A percentile compares a stretch with the other conserved stretches of the same genome.
Conservation (phyloP, 805 yeast species). For the Wickerhamomyces ciferrii region DNA sequence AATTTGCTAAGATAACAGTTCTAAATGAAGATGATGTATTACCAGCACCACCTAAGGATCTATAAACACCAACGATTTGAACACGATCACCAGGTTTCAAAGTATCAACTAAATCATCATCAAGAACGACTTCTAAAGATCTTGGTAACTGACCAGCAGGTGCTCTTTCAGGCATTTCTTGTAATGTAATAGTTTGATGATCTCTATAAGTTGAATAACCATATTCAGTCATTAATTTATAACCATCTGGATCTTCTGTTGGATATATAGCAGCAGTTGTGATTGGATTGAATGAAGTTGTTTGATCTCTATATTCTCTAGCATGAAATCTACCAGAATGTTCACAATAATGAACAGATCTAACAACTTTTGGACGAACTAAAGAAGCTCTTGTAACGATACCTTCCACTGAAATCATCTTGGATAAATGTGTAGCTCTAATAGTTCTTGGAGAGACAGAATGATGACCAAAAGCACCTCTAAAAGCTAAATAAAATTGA, state of each 20-base stretch:
- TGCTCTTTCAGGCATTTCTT: conserved; percentile 96
- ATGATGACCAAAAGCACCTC: conserved; percentile 89
- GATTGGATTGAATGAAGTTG: conserved; percentile 83
- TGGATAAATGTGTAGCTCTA: conserved; percentile 69
- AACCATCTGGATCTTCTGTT: conserved; percentile 87
- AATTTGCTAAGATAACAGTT: conserved; percentile 83
- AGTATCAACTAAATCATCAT: conserved; percentile 88
- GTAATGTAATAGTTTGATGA: conserved; percentile 89
- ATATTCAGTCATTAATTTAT: conserved; percentile 83
- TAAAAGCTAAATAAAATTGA: conserved; percentile 71
- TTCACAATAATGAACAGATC: conserved; percentile 92
- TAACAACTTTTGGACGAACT: conserved; percentile 85
- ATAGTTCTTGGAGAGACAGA: conserved; percentile 85
- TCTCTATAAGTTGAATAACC: conserved; percentile 91
- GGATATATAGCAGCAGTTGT: conserved; percentile 85
- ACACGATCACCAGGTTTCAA: conserved; percentile 96
- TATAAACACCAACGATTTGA: conserved; percentile 88
- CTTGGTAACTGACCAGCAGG: conserved; percentile 98
- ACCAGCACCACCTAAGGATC: conserved; percentile 76
- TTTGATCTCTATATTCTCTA: conserved; percentile 88
- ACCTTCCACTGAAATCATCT: conserved; percentile 86
- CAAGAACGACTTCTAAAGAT: conserved; percentile 85
- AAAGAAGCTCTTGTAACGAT: conserved; percentile 91
- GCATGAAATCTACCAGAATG: conserved; percentile 80
- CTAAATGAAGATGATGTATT: conserved; percentile 61